These are phyloP conservation scores for Carpinus viminea DNA, from an alignment of 306 rosid species.

Conservation along the genomic window DNA sequence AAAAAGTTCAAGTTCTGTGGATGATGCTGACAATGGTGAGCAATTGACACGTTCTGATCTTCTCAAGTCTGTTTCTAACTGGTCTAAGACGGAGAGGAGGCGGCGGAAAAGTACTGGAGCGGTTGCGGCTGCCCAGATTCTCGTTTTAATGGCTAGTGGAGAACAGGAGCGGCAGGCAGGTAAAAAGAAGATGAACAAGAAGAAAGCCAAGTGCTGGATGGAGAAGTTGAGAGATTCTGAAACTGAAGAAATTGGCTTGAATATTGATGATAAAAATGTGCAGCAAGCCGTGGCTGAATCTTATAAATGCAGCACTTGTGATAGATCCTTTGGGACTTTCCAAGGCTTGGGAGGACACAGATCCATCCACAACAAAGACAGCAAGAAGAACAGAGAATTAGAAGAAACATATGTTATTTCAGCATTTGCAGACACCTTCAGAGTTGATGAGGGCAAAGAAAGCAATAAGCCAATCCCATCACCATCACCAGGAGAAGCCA, in stretches of 20 bases:
- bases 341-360: constrained; percentile 49
- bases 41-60: neutral
- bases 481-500: neutral
- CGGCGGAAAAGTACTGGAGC: neutral
- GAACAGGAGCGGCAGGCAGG: neutral
- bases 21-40: neutral
- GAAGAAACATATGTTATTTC: neutral
- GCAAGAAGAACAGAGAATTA: neutral
- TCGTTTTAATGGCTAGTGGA: neutral
- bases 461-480: neutral
- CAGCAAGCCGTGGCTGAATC: too few species aligned
- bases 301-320: constrained; percentile 27
- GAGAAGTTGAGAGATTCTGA: neutral
- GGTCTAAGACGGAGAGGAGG: constrained; percentile 27
- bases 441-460: neutral
- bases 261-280: too few species aligned
- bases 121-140: constrained; percentile 7
- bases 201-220: neutral
- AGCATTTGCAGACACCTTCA: neutral
- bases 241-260: neutral
- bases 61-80: neutral
- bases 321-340: constrained; percentile 19
- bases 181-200: neutral
- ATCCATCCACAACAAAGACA: constrained; percentile 34
- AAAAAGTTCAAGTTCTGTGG: neutral